Percentiles rank a stretch among this genome's conserved stretches.
These are phyloP conservation scores for Suhomyces sp. DNA, from an alignment of 805 yeast species.

Conservation along the genomic window DNA sequence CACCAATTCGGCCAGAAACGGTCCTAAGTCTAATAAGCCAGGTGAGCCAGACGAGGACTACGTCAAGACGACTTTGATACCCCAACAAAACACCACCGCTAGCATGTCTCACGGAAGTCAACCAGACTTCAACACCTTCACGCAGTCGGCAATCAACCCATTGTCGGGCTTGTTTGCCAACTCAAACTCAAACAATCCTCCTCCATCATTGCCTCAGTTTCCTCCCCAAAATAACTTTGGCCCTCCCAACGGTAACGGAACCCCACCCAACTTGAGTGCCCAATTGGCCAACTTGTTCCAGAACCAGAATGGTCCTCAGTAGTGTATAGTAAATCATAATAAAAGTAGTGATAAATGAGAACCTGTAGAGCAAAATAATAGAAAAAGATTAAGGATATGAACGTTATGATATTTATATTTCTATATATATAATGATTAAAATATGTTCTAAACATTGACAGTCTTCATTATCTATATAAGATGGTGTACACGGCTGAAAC, in stretches of 20 bases:
- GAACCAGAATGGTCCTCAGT: conserved; percentile 21
- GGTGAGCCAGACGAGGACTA: conserved; percentile 50
- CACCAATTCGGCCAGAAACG: conserved; percentile 79
- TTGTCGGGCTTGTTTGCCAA: conserved; percentile 46
- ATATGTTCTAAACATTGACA: too few species aligned
- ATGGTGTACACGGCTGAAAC: neutral
- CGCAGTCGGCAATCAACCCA: conserved; percentile 40
- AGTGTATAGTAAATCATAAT: neutral
- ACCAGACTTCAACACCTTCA: conserved; percentile 33
- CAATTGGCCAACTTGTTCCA: conserved; percentile 39
- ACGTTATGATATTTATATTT: too few species aligned
- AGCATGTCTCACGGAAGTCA: conserved; percentile 34
- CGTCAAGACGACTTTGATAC: conserved; percentile 32
- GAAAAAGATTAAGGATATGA: too few species aligned
- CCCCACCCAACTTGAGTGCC: conserved; percentile 32
- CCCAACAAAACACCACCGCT: conserved; percentile 16
- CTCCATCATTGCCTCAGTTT: conserved; percentile 9
- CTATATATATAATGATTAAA: too few species aligned
- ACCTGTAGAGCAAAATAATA: neutral
- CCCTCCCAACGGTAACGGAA: conserved; percentile 2
- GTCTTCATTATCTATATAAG: neutral
- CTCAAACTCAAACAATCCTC: conserved; percentile 10
- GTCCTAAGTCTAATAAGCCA: conserved; percentile 74
- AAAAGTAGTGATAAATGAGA: neutral
- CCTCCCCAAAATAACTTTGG: conserved; percentile 10